Percentiles rank a stretch among this genome's conserved stretches.
Evolutionary conservation across 805 yeast genomes (phyloP).

Genomic region (Saturnispora dispora): DNA sequence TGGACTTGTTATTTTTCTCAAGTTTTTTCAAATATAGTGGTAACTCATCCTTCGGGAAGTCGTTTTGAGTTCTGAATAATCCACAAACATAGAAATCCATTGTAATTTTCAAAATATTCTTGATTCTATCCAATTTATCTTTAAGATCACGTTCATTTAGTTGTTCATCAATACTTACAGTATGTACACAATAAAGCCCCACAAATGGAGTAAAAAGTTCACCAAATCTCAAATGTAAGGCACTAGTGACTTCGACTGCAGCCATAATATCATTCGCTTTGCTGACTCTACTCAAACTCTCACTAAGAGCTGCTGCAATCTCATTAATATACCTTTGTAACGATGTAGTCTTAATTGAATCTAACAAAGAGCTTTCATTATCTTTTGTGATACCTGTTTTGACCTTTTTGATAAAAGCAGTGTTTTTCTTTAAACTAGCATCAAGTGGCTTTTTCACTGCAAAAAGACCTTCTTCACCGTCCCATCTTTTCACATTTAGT

Average conservation of each 20-base stretch:
- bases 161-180: constrained; percentile 28
- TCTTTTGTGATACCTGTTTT: constrained; percentile 49
- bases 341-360: constrained; percentile 54
- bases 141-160: constrained; percentile 36
- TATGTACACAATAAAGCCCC: constrained; percentile 33
- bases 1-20: constrained; percentile 22
- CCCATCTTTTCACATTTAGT: constrained; percentile 45
- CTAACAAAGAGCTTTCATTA: constrained; percentile 36
- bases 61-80: constrained; percentile 39
- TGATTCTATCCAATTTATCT: constrained; percentile 34
- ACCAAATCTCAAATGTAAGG: constrained; percentile 68
- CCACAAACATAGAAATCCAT: constrained; percentile 54
- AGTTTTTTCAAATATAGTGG: constrained; percentile 37
- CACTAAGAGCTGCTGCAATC: constrained; percentile 50
- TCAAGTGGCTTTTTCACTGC: constrained; percentile 36
- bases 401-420: constrained; percentile 67
- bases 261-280: constrained; percentile 52
- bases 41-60: constrained; percentile 31
- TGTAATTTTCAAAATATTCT: constrained; percentile 39
- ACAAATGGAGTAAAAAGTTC: constrained; percentile 42
- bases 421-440: constrained; percentile 72
- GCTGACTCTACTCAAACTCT: constrained; percentile 45
- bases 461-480: constrained; percentile 32
- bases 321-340: constrained; percentile 72
- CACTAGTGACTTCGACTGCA: constrained; percentile 57